Evolutionary conservation across 1,284 basidiomycete species (phyloP), one percentile per base, ranked within the genome.

Genomic region (Taiwanofungus camphoratus): DNA sequence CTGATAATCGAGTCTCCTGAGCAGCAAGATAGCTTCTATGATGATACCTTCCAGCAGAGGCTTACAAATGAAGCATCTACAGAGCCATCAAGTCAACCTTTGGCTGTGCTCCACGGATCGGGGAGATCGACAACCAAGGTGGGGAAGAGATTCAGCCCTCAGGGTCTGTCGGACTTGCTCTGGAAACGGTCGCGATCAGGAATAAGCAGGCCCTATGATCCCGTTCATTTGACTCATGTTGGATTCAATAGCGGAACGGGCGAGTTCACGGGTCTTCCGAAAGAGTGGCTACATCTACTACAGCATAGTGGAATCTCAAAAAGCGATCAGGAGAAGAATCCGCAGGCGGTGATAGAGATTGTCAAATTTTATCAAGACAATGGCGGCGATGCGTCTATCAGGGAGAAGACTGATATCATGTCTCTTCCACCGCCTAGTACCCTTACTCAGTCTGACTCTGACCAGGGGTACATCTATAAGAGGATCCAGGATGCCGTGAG

Each of bases 231-330:
- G 53, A 98, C 94, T 0, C 95, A 99, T 61, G 96, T 99, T 60
- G 95, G 95, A 48, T 98, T 98, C 78, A 97, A 99, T 68, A 92
- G 91, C 23, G 93, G 91, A 48, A 98, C 95, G 0, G 95, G 96
- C 46, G 93, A 99, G 68, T 99, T 92, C 68, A 94, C 90, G 9
- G 95, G 95, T 3, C 74, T 99, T 43, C 95, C 95, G 1, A 94
- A 93, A 62, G 94, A 98, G 68, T 99, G 95, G 95, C 96, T 99
- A 63, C 90, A 97, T 63, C 76, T 98, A 4, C 69, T 99, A 36
- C 92, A 96, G 63, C 93, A 97, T 62, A 92, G 87, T 45, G 95
- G 96, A 42, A 98, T 99, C 63, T 94, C 92, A 18, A 80, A 87
- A 53, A 77, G 75, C 33, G 94, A 99, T 62, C 95, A 99, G 70